phyloP scores from a whole-genome alignment of 306 rosid species.

The Quercus gilva region DNA sequence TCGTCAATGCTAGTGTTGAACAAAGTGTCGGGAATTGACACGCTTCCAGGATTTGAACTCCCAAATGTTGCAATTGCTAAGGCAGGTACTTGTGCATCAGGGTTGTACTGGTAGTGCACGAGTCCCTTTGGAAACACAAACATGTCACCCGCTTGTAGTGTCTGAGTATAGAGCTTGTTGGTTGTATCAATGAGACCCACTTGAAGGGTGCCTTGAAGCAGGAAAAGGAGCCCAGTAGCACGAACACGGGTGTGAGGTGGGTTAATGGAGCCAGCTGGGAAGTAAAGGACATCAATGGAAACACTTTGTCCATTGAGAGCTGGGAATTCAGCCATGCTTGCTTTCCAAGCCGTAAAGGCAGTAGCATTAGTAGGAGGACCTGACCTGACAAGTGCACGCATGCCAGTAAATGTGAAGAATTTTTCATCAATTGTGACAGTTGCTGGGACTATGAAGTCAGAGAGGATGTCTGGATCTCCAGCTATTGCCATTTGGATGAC shows the following conservation, averaged over 20 bases:
- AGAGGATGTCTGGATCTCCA: constrained; percentile 44
- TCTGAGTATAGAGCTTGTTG: constrained; percentile 45
- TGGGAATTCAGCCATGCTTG: constrained; percentile 37
- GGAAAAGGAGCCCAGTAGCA: constrained; percentile 42
- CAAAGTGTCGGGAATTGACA: constrained; percentile 33
- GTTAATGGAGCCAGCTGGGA: constrained; percentile 31
- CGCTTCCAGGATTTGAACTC: constrained; percentile 42
- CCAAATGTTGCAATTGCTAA: constrained; percentile 45
- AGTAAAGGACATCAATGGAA: constrained; percentile 42
- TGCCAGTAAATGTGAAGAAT: constrained; percentile 53
- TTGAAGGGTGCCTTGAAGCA: constrained; percentile 35
- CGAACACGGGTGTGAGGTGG: constrained; percentile 59
- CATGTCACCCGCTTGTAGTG: constrained; percentile 39
- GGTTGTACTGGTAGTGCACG: constrained; percentile 47
- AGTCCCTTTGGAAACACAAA: constrained; percentile 58
- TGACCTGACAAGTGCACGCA: constrained; percentile 14
- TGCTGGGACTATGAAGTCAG: constrained; percentile 37
- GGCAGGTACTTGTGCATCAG: constrained; percentile 13
- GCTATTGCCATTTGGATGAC: constrained; percentile 10
- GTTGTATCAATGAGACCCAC: constrained; percentile 48
- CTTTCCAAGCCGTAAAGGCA: constrained; percentile 35
- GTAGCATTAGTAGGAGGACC: neutral
- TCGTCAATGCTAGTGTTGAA: constrained; percentile 39
- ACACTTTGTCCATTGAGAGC: constrained; percentile 58
- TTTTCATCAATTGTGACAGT: constrained; percentile 12